Conservation (phyloP, 1,139 yeast species). For the Diutina neorugosa region DNA sequence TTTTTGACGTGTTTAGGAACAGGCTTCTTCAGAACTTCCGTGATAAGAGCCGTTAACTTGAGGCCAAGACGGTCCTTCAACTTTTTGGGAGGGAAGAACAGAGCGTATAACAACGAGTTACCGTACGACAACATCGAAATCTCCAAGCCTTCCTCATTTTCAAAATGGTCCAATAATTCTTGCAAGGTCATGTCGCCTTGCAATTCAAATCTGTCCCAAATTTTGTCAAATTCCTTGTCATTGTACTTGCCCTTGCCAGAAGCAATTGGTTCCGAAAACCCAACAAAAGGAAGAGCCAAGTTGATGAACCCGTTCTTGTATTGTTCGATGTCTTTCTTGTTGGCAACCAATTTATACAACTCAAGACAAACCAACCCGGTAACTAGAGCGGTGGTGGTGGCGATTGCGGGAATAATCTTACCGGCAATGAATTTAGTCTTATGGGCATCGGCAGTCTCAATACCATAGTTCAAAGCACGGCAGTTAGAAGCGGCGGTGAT, state of each 20-base stretch:
- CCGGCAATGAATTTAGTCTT: constrained; percentile 85
- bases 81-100: constrained; percentile 89
- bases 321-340: constrained; percentile 62
- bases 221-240: constrained; percentile 67
- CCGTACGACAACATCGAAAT: constrained; percentile 89
- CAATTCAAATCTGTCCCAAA: constrained; percentile 91
- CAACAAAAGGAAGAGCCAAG: constrained; percentile 91
- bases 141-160: constrained; percentile 71
- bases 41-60: constrained; percentile 64
- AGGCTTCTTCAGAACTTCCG: constrained; percentile 74
- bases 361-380: constrained; percentile 92
- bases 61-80: constrained; percentile 61
- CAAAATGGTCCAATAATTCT: constrained; percentile 64
- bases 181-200: constrained; percentile 68
- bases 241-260: constrained; percentile 78
- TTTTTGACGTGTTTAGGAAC: constrained; percentile 65
- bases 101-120: constrained; percentile 79
- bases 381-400: constrained; percentile 93
- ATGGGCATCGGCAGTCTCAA: constrained; percentile 64
- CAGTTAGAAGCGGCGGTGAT: constrained; percentile 95
- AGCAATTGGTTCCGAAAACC: constrained; percentile 90
- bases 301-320: constrained; percentile 92
- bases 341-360: constrained; percentile 78
- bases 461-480: constrained; percentile 84
- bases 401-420: constrained; percentile 95